Conservation (phyloP, 371 early-diverging fungal genomes). For the Basidiobolus meristosporus region DNA sequence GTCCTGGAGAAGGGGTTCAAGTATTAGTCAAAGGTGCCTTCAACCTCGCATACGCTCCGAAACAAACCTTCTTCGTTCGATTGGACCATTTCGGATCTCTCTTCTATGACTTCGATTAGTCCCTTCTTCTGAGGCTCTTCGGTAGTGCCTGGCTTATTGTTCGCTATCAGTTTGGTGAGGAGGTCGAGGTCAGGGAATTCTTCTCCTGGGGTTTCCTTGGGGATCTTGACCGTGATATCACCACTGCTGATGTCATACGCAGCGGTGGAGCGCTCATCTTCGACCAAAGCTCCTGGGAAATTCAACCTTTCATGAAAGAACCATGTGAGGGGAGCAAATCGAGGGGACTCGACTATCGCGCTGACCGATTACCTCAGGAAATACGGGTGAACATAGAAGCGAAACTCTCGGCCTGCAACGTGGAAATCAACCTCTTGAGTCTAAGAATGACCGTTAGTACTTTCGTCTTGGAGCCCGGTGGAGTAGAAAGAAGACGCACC, state of each 20-base stretch:
- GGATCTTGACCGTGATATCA: constrained; percentile 44
- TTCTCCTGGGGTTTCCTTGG: constrained; percentile 61
- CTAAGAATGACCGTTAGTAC: constrained; percentile 15
- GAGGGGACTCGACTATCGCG: background rate
- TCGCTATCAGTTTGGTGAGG: constrained; percentile 55
- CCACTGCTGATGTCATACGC: constrained; percentile 63
- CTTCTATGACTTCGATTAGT: constrained; percentile 1
- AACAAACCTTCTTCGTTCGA: no score
- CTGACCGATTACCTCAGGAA: constrained; percentile 42
- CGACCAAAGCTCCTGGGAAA: constrained; percentile 63
- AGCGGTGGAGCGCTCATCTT: constrained; percentile 72
- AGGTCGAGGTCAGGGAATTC: constrained; percentile 76
- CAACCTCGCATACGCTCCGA: no score
- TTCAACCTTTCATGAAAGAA: constrained; percentile 32
- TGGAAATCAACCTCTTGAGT: constrained; percentile 66
- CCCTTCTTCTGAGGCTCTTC: constrained; percentile 5
- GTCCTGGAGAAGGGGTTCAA: no score
- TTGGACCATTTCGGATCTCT: no score
- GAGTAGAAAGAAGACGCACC: constrained; percentile 14
- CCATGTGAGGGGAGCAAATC: background rate
- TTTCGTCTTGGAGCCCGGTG: constrained; percentile 2
- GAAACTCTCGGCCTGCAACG: constrained; percentile 53
- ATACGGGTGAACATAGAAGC: constrained; percentile 61
- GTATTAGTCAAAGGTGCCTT: no score
- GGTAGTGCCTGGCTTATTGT: constrained; percentile 20